Evolutionary conservation across 306 rosid genomes (phyloP).

Genomic region (Betula pendula): DNA sequence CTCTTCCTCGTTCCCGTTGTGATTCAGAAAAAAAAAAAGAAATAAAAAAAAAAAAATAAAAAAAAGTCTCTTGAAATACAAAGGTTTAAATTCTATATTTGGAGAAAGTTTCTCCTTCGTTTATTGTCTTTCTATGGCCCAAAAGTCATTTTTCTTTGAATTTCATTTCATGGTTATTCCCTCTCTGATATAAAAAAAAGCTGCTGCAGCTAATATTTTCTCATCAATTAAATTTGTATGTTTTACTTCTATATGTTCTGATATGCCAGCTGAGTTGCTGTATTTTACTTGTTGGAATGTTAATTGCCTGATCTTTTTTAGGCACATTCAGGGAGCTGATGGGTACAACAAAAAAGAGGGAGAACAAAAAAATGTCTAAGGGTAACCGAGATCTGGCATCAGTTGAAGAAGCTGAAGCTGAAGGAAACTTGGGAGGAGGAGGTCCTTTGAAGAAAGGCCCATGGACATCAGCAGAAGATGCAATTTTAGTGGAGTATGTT

Average conservation of each 20-base stretch:
- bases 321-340: constrained; percentile 45
- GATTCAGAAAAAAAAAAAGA: too few relatives aligned
- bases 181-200: not conserved
- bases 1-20: too few relatives aligned
- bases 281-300: constrained; percentile 9
- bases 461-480: constrained; percentile 75
- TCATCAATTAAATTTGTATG: not conserved
- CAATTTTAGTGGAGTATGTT: constrained; percentile 55
- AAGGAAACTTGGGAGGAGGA: constrained; percentile 41
- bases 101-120: not conserved
- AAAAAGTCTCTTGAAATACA: not conserved
- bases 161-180: not conserved
- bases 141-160: not conserved
- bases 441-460: constrained; percentile 70
- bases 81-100: not conserved
- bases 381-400: constrained; percentile 35
- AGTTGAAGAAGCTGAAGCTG: constrained; percentile 39
- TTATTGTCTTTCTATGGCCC: not conserved
- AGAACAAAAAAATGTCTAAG: constrained; percentile 29
- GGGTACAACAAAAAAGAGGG: constrained; percentile 38
- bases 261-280: not conserved
- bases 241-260: not conserved
- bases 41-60: too few relatives aligned
- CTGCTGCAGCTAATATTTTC: not conserved
- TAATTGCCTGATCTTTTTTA: not conserved